Percentiles rank a stretch among this genome's conserved stretches.
These are phyloP conservation scores for Phytophthora pinifolia DNA, from an alignment of 352 stramenopile species.

Conservation along the genomic window DNA sequence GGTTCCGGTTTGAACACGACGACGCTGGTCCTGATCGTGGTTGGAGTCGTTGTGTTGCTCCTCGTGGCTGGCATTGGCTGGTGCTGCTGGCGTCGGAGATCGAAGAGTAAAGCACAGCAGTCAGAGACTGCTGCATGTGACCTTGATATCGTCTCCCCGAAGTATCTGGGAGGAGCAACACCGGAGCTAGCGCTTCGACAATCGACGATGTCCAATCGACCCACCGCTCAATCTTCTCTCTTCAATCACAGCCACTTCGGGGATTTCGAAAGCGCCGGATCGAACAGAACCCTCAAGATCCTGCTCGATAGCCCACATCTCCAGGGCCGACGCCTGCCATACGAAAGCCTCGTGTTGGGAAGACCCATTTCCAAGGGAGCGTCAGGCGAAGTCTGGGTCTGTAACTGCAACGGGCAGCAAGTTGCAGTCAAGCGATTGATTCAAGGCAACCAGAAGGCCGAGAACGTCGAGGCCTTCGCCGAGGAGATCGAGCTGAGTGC, in stretches of 20 bases:
- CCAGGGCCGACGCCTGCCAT: constrained; percentile 24
- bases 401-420: constrained; percentile 37
- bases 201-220: not conserved
- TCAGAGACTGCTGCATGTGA: not conserved
- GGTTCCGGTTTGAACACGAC: constrained; percentile 4
- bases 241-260: constrained; percentile 4
- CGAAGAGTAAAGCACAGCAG: not conserved
- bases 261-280: constrained; percentile 14
- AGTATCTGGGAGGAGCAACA: constrained; percentile 5
- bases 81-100: constrained; percentile 9
- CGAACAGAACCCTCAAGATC: constrained; percentile 24
- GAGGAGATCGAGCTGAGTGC: constrained; percentile 60
- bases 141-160: constrained; percentile 1
- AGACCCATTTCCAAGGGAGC: constrained; percentile 28
- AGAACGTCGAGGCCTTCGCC: constrained; percentile 38
- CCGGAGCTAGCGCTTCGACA: not conserved
- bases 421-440: constrained; percentile 46
- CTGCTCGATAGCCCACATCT: constrained; percentile 18
- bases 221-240: constrained; percentile 5
- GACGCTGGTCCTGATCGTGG: constrained; percentile 15
- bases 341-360: constrained; percentile 17
- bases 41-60: constrained; percentile 6
- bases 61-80: not conserved
- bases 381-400: constrained; percentile 49
- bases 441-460: constrained; percentile 31